These are phyloP conservation scores for Chalciporus sphaerocephalus DNA, from an alignment of 768 basidiomycete genomes.

Conservation along the genomic window DNA sequence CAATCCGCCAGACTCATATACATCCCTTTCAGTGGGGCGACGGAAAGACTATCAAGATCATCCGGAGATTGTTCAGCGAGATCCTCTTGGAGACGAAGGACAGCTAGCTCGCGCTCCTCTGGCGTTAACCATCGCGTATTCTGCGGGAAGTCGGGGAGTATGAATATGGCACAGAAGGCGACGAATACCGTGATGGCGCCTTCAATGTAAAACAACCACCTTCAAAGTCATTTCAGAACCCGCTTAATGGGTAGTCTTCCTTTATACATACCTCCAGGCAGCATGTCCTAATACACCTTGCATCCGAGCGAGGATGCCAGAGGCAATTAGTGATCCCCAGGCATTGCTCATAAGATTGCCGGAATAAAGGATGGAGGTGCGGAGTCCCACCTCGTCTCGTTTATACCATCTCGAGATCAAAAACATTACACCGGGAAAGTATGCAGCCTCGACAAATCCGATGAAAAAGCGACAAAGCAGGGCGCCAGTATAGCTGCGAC, in stretches of 20 bases:
- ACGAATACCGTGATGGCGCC: slow-evolving; percentile 32
- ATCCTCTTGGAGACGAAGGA: slow-evolving; percentile 61
- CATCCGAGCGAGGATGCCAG: slow-evolving; percentile 41
- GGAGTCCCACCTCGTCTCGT: slow-evolving; percentile 35
- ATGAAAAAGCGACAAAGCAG: slow-evolving; percentile 39
- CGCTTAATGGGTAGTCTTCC: not conserved
- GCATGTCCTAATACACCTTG: slow-evolving; percentile 36
- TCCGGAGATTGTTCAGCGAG: slow-evolving; percentile 58
- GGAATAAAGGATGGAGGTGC: slow-evolving; percentile 34
- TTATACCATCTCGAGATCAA: slow-evolving; percentile 39
- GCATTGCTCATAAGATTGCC: slow-evolving; percentile 43
- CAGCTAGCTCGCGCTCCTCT: slow-evolving; percentile 44
- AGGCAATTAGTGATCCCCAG: slow-evolving; percentile 42
- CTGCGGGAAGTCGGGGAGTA: slow-evolving; percentile 44
- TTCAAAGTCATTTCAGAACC: not conserved
- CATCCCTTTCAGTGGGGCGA: slow-evolving; percentile 44
- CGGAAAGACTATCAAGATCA: slow-evolving; percentile 41
- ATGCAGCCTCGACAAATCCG: slow-evolving; percentile 36
- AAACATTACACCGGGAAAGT: slow-evolving; percentile 30
- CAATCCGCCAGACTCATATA: slow-evolving; percentile 63
- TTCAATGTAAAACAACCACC: slow-evolving; percentile 28
- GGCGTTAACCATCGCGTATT: slow-evolving; percentile 36
- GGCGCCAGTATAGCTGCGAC: slow-evolving; percentile 17
- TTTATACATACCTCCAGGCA: slow-evolving; percentile 35
- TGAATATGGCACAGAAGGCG: slow-evolving; percentile 30